Percentiles rank a stretch among this genome's conserved stretches.
Evolutionary conservation across 1,284 basidiomycete genomes (phyloP).

Genomic region (Irpex sp.): DNA sequence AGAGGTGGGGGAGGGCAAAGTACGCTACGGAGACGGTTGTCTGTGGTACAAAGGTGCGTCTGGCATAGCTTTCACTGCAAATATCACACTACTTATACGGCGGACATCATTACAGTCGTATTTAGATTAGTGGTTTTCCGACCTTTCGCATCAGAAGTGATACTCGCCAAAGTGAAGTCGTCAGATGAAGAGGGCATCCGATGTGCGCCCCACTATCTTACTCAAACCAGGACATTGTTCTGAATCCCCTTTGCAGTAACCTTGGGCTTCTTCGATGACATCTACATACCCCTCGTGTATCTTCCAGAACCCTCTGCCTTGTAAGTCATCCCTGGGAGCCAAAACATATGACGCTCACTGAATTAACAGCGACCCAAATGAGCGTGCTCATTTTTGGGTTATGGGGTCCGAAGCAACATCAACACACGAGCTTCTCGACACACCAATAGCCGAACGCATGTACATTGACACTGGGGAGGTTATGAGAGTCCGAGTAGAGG

Average conservation of each 20-base stretch:
- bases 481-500: slow-evolving; percentile 84
- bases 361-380: slow-evolving; percentile 65
- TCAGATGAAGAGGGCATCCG: slow-evolving; percentile 81
- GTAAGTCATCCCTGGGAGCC: slow-evolving; percentile 35
- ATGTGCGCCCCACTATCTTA: slow-evolving; percentile 41
- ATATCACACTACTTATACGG: not conserved
- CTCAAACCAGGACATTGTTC: slow-evolving; percentile 2
- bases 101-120: slow-evolving; percentile 48
- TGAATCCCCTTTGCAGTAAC: slow-evolving; percentile 52
- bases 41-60: slow-evolving; percentile 87
- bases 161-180: slow-evolving; percentile 83
- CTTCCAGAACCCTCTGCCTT: slow-evolving; percentile 76
- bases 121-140: slow-evolving; percentile 90
- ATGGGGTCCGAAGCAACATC: slow-evolving; percentile 53
- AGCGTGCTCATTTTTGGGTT: slow-evolving; percentile 81
- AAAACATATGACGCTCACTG: not conserved
- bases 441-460: slow-evolving; percentile 65
- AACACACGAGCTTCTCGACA: slow-evolving; percentile 63
- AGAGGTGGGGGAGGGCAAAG: slow-evolving; percentile 84
- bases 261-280: slow-evolving; percentile 92
- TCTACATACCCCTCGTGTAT: slow-evolving; percentile 72
- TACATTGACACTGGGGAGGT: slow-evolving; percentile 83
- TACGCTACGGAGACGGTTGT: slow-evolving; percentile 92
- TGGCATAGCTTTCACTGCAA: not conserved
- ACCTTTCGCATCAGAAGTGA: slow-evolving; percentile 87